Conservation (phyloP, 257 asterid genomes). For the Salvia miltiorrhiza region DNA sequence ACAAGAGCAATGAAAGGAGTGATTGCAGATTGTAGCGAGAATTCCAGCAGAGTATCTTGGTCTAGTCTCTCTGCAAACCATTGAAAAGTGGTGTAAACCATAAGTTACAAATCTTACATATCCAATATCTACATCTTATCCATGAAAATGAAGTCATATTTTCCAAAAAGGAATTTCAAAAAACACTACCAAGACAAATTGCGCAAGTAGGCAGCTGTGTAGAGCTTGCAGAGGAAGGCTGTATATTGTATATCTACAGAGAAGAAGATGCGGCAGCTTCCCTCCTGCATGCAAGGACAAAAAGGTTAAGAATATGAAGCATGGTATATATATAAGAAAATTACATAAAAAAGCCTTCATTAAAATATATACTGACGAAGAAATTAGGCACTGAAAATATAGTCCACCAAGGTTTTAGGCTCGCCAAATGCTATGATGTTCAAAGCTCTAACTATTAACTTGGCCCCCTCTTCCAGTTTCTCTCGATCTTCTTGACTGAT, state of each 20-base stretch:
- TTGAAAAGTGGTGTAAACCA: neutral
- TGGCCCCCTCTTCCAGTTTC: too few species aligned
- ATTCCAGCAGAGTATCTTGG: constrained; percentile 85
- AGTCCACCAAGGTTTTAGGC: too few species aligned
- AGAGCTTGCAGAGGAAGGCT: constrained; percentile 62
- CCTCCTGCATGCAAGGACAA: constrained; percentile 49
- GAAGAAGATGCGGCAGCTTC: constrained; percentile 63
- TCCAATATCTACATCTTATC: constrained; percentile 8
- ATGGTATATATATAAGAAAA: too few species aligned
- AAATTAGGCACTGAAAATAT: too few species aligned
- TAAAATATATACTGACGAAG: too few species aligned
- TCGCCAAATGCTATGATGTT: too few species aligned
- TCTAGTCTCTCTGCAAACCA: constrained; percentile 78
- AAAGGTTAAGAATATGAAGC: constrained; percentile 10
- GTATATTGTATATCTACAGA: constrained; percentile 79
- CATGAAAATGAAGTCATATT: neutral
- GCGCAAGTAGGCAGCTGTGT: constrained; percentile 85
- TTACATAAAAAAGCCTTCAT: neutral
- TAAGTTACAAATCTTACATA: neutral
- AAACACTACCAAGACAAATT: constrained; percentile 84
- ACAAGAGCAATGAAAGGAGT: constrained; percentile 98
- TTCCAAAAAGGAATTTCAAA: constrained; percentile 13
- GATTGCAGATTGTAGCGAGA: constrained; percentile 93
- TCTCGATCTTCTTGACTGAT: too few species aligned
- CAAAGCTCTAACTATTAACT: too few species aligned